Evolutionary conservation across 1,139 yeast genomes (phyloP), one percentile per base, ranked within the genome.

Genomic region (Suhomyces panamericanus): DNA sequence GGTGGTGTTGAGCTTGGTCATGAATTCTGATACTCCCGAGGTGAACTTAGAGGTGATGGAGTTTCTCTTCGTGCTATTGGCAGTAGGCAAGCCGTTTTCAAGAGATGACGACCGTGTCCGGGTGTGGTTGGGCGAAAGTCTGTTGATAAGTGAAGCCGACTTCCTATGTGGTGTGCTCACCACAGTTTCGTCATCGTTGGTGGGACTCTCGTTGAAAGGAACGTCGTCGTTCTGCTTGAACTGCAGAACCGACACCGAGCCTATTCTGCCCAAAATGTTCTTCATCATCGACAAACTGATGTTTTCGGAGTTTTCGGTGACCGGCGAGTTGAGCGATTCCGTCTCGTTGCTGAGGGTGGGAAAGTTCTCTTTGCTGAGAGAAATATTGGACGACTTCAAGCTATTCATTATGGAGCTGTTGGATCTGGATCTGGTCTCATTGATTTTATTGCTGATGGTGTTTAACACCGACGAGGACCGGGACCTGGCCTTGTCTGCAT

Each of bases 31-130:
- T 2, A 73, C 72, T 0, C 78, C 78, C 12, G 53, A 58, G 6
- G 73, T 60, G 38, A 73, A 59, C 52, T 70, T 73, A n/a, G 72
- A 65, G 4, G 76, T 69, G 28, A 73, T 64, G 7, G 74, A 62
- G 51, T 66, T 62, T 41, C 70, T 55, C 50, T 69, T 61, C 41
- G 44, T 34, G 13, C 43, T 32, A 20, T 41, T 41, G 13, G 15
- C 6, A 10, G 27, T 36, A 8, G 33, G 41, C 32, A 41, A 38
- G 9, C 29, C 22, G 9, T 44, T 46, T 30, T 70, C 75, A 24
- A 70, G 53, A 1, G 77, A 71, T 4, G 73, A 67, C 1, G 76
- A 69, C 36, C 77, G 55, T 10, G 75, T 67, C 39, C 76, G 54
- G 1, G 69, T 54, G 46, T 64, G 69, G 41, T 56, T 63, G 8